These are phyloP conservation scores for Solanum commersonii DNA, from an alignment of 257 asterid species.

Conservation along the genomic window DNA sequence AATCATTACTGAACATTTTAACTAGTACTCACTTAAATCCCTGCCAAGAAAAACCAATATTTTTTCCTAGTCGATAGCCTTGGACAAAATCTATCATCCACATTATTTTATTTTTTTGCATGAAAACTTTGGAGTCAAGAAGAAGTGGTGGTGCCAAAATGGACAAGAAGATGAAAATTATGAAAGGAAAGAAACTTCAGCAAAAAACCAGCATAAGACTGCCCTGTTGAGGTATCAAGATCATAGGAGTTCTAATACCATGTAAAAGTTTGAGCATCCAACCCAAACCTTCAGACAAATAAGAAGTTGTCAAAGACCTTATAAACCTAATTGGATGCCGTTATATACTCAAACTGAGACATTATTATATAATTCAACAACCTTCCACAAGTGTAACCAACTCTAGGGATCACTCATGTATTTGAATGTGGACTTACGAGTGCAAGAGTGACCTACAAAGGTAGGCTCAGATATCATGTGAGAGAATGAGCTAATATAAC, in stretches of 20 bases:
- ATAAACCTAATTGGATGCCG: background rate
- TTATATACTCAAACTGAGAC: background rate
- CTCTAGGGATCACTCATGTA: background rate
- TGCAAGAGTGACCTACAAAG: background rate
- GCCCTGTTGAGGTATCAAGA: background rate
- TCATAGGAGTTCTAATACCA: background rate
- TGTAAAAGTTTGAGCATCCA: background rate
- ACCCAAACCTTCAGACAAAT: background rate
- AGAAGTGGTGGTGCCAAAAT: background rate
- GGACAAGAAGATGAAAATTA: background rate
- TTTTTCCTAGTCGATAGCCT: background rate
- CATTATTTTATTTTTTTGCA: background rate
- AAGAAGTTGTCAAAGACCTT: background rate
- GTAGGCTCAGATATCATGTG: background rate
- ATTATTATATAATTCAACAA: background rate
- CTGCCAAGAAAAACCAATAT: background rate
- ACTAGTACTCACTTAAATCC: background rate
- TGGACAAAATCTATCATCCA: background rate
- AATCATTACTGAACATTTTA: background rate
- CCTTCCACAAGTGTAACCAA: background rate
- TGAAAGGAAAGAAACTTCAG: background rate
- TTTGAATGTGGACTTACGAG: background rate
- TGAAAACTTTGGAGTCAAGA: background rate
- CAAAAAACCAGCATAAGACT: background rate
- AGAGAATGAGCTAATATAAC: background rate